phyloP scores from a whole-genome alignment of 345 rosid genomes.

The Populus tremula region DNA sequence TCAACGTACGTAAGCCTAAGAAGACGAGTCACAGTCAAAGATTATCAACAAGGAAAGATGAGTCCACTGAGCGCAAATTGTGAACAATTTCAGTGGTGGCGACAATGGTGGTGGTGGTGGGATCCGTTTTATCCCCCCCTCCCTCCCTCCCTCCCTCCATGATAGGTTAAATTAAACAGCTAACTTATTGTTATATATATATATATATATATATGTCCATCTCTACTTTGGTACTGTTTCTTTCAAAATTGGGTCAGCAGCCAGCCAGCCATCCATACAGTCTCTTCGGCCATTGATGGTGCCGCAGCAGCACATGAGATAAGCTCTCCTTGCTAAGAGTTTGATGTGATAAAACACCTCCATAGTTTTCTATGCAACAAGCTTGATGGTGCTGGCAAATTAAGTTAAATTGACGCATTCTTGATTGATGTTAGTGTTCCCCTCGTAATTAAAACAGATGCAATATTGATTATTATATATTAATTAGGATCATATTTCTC shows the following conservation, averaged over 20 bases:
- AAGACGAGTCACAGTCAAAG: neutral
- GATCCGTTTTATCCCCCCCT: conserved; percentile 5
- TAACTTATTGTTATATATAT: neutral
- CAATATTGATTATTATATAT: too few species aligned
- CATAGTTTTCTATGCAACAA: neutral
- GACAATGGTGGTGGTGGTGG: neutral
- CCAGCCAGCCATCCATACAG: neutral
- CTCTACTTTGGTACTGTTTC: conserved; percentile 14
- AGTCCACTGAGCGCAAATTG: conserved; percentile 8
- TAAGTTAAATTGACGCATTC: neutral
- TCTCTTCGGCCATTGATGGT: conserved; percentile 11
- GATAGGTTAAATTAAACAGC: neutral
- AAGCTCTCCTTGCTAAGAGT: neutral
- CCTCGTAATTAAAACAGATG: neutral
- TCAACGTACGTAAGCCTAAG: too few species aligned
- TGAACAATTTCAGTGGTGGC: conserved; percentile 1
- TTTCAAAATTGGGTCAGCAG: conserved; percentile 17
- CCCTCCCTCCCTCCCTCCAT: too few species aligned
- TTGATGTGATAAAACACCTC: neutral
- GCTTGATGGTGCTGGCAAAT: neutral
- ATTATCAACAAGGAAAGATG: neutral
- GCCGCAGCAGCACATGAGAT: neutral
- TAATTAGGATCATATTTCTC: too few species aligned
- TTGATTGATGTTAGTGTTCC: too few species aligned
- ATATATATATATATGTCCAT: neutral